Conservation (phyloP, 1,139 yeast species). For the Geotrichum candidum region DNA sequence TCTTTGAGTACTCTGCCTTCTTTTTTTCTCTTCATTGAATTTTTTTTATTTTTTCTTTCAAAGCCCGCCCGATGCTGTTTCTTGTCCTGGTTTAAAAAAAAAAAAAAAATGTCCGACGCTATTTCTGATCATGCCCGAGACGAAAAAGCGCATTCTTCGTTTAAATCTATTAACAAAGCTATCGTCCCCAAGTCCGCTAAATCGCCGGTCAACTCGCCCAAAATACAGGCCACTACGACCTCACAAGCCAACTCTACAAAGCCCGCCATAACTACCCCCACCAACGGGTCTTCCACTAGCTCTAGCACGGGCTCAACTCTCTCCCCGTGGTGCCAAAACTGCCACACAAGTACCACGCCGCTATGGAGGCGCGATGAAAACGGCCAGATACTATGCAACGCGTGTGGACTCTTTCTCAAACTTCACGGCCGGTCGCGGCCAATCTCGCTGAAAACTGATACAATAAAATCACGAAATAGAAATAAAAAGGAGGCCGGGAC, state of each 20-base stretch:
- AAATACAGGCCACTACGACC: neutral
- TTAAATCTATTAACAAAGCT: slow-evolving; percentile 1
- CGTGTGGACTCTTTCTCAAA: slow-evolving; percentile 87
- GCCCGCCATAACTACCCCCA: neutral
- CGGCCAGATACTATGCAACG: slow-evolving; percentile 90
- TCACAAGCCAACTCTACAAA: neutral
- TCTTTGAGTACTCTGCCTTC: neutral
- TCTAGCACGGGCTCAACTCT: neutral
- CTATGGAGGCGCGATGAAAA: slow-evolving; percentile 92
- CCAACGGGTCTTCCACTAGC: neutral
- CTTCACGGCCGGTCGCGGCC: slow-evolving; percentile 92
- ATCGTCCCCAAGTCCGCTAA: neutral
- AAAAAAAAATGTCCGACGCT: neutral
- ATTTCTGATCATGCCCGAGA: neutral
- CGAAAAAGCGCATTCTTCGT: neutral
- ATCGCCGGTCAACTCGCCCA: neutral
- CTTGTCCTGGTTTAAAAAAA: neutral
- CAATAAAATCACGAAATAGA: slow-evolving; percentile 83
- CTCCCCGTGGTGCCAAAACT: slow-evolving; percentile 60
- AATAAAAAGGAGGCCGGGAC: slow-evolving; percentile 45
- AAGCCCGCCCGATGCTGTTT: neutral
- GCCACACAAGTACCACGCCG: slow-evolving; percentile 89
- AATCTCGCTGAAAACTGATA: slow-evolving; percentile 82
- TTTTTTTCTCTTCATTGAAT: neutral
- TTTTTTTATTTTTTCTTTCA: neutral